Base-by-base conservation (phyloP, 1,139 yeast species). In the Sugiyamaella castrensis region DNA sequence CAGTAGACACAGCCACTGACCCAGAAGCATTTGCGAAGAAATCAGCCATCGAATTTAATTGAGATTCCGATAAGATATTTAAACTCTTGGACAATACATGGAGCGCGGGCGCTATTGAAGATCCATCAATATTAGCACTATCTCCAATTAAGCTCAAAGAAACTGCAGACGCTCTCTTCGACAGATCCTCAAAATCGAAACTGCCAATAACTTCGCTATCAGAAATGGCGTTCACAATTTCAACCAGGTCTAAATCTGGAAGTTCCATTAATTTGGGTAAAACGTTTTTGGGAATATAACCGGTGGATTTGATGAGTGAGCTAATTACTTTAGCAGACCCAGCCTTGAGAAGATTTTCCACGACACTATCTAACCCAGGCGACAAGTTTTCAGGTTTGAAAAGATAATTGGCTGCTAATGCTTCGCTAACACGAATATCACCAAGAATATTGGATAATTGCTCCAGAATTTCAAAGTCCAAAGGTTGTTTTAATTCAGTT, bases 241-340 rank as follows among this genome's bases (percentile, higher is more conserved):
- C 46, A 7, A 42, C 30, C 30, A 42, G 30, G 3, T 33, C 11
- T 15, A 8, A n/a, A 19, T 13, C 29, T 10, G 35, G 24, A 19
- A 36, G 11, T 6, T 42, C 36, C n/a, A 35, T 6, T 2, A 33
- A 9, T 6, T 35, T 11, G 15, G 16, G 6, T 10, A 42, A 8
- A n/a, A 42, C 34, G 8, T 11, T 13, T n/a, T n/a, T 19, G 7
- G 48, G 48, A 16, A 45, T 35, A 24, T 45, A 37, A 7, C 15
- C 13, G 4, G 43, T 45, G 7, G 48, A 39, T 12, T 37, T 28
- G 16, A 45, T 45, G 19, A 38, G 27, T n/a, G 48, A 38, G 16
- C 40, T 34, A 13, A 40, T 16, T 5, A 39, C 40, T 9, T 27
- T 26, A 33, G 16, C 13, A n/a, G 29, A 33, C 10, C 39, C 43